Conservation (phyloP, 768 basidiomycete genomes). For the Phanerochaete sordida region DNA sequence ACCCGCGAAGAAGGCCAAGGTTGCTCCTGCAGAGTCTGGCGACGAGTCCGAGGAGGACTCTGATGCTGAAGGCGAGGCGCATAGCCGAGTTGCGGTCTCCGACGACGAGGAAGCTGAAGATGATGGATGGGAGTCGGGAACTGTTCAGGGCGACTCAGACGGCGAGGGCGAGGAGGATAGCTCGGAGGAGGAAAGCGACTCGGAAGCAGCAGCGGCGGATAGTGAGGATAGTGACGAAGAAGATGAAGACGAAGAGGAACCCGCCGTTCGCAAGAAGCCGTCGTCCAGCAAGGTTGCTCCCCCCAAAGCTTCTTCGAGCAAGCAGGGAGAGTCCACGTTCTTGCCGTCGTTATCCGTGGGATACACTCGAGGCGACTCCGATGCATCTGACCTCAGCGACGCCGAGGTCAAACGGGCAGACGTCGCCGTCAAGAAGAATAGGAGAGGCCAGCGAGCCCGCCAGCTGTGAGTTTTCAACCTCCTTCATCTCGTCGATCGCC, state of each 20-base stretch:
- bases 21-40: neutral
- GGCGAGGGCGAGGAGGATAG: conserved; percentile 11
- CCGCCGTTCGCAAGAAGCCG: too few species aligned
- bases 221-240: conserved; percentile 17
- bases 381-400: conserved; percentile 75
- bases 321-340: conserved; percentile 53
- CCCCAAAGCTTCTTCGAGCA: conserved; percentile 3
- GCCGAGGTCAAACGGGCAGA: conserved; percentile 49
- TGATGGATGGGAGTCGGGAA: conserved; percentile 55
- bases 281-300: neutral
- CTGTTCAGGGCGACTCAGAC: conserved; percentile 28
- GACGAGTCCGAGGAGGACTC: conserved; percentile 27
- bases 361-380: conserved; percentile 75
- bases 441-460: conserved; percentile 91
- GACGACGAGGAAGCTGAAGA: conserved; percentile 26
- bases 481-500: neutral
- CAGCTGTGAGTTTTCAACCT: conserved; percentile 67
- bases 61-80: conserved; percentile 23
- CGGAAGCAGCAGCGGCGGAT: neutral
- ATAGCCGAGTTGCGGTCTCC: neutral
- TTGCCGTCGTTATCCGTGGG: conserved; percentile 87
- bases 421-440: conserved; percentile 61
- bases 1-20: conserved; percentile 10
- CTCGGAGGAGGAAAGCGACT: conserved; percentile 27
- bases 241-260: neutral